Base-by-base conservation (phyloP, 345 rosid species). In the Noccaea caerulescens region DNA sequence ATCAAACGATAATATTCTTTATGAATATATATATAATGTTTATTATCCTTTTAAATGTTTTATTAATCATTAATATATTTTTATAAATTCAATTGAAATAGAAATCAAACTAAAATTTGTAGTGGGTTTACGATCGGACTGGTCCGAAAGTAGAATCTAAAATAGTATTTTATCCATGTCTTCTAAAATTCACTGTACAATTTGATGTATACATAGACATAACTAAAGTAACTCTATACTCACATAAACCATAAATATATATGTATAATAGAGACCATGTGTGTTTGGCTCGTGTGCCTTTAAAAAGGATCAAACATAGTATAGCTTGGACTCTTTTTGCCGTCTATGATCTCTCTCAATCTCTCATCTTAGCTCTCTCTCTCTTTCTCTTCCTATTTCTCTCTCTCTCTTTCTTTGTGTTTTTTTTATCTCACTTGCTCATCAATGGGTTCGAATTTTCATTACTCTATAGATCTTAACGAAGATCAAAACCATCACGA, bases 401-500 rank as follows among this genome's bases (percentile, higher is more conserved):
- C 34, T 34, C 27, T 53, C 51, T 39, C 65, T 66, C 52, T 68
- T 57, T 51, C 44, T 37, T 10, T 56, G 57, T 50, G 57, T 16
- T 16, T 25, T 62, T 62, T 69, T 55, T 43, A 50, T 70, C 65
- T 62, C 37, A 57, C 25, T 47, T 44, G 65, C 62, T 73, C 76
- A 64, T 16, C 76, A 41, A 86, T 86, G 91, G 77, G 64, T 79
- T 45, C 84, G 7, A 57, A 72, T 60, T 72, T 75, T 58, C 77
- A 77, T 67, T 85, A 83, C 69, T 75, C 81, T 27, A 72, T 86
- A 65, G 90, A 86, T 72, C 92, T 84, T 25, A 87, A 88, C 57
- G 72, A 85, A 75, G 87, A 91, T 58, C 86, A 80, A n/a, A 70
- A 73, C 64, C 85, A 83, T 14, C 78, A 60, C 2, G 73, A 68